Conservation (phyloP, 2,329 filamentous ascomycete species). For the Aspergillus proliferans region DNA sequence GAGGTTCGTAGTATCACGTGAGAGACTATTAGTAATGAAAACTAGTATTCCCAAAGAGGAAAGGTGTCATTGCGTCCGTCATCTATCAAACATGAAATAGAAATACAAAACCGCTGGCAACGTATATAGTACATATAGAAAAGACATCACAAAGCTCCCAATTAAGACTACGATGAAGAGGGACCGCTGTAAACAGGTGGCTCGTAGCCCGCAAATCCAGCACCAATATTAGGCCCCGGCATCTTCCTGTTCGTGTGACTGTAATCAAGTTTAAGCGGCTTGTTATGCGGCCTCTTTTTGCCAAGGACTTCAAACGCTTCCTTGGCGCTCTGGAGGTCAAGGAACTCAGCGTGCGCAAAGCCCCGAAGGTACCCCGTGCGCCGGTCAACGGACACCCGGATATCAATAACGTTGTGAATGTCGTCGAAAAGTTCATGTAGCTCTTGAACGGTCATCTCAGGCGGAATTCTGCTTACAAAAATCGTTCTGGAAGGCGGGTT, state of each 20-base stretch:
- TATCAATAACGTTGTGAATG: slow-evolving; percentile 63
- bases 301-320: slow-evolving; percentile 53
- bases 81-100: not conserved
- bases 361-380: slow-evolving; percentile 73
- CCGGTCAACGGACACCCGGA: slow-evolving; percentile 77
- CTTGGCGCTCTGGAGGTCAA: slow-evolving; percentile 59
- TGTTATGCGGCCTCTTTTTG: slow-evolving; percentile 57
- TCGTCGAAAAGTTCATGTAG: slow-evolving; percentile 70
- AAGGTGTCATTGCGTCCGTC: no score
- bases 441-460: slow-evolving; percentile 77
- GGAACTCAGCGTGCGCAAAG: slow-evolving; percentile 79
- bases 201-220: not conserved
- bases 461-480: slow-evolving; percentile 81
- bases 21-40: not conserved
- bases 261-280: slow-evolving; percentile 62
- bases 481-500: slow-evolving; percentile 58
- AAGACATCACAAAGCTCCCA: not conserved
- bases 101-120: slow-evolving; percentile 1
- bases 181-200: not conserved
- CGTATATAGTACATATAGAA: slow-evolving; percentile 3
- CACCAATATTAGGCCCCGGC: not conserved
- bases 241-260: slow-evolving; percentile 24
- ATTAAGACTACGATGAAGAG: not conserved
- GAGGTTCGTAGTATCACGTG: slow-evolving; percentile 21
- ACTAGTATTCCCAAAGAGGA: not conserved